These are phyloP conservation scores for Arthrobotrys conoides DNA, from an alignment of 2,329 filamentous ascomycete genomes.

Conservation along the genomic window DNA sequence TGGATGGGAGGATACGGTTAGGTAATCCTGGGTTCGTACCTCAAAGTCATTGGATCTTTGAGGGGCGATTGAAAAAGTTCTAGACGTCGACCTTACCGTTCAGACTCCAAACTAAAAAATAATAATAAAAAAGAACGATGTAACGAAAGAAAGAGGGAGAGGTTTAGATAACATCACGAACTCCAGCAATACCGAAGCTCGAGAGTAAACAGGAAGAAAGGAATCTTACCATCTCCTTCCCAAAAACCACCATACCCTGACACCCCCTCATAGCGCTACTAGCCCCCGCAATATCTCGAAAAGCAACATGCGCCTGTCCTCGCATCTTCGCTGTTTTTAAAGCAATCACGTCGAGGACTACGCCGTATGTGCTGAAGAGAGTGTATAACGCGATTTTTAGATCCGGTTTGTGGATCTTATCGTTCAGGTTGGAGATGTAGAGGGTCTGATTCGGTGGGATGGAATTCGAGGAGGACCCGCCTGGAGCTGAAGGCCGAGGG, in stretches of 20 bases:
- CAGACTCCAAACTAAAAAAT: neutral
- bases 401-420: constrained; percentile 91
- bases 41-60: constrained; percentile 61
- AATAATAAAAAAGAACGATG: neutral
- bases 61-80: constrained; percentile 38
- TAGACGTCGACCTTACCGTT: constrained; percentile 17
- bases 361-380: constrained; percentile 92
- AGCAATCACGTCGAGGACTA: constrained; percentile 90
- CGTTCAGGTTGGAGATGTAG: constrained; percentile 89
- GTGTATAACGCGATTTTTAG: constrained; percentile 89
- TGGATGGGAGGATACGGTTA: constrained; percentile 10
- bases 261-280: constrained; percentile 93
- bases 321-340: constrained; percentile 93
- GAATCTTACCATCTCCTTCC: constrained; percentile 80
- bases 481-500: constrained; percentile 12
- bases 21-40: constrained; percentile 41
- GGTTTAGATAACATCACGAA: neutral
- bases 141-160: neutral
- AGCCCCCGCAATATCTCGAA: constrained; percentile 88
- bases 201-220: neutral
- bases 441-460: constrained; percentile 69
- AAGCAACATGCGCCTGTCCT: constrained; percentile 93
- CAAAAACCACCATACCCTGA: constrained; percentile 88
- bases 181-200: neutral
- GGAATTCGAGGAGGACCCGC: neutral